Evolutionary conservation across 2,329 filamentous ascomycete species (phyloP).

Genomic region (Epichloe scottii): DNA sequence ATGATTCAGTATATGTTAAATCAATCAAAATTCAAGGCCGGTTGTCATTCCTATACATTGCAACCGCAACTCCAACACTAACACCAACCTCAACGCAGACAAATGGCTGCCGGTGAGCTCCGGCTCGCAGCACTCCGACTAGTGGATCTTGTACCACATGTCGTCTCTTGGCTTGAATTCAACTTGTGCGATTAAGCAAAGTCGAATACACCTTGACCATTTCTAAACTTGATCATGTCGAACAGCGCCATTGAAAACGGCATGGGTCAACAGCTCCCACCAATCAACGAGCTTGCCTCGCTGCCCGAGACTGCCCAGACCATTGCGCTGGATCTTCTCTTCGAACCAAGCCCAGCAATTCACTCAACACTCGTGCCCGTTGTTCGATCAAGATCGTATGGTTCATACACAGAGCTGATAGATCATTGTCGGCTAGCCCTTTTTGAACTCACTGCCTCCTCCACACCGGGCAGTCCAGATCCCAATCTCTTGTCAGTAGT

Average conservation of each 20-base stretch:
- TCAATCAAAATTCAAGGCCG: too few species aligned
- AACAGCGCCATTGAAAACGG: not conserved
- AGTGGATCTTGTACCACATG: not conserved
- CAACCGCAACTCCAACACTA: not conserved
- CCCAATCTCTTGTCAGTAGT: constrained; percentile 57
- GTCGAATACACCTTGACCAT: not conserved
- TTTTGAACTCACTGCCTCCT: constrained; percentile 41
- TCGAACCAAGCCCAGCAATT: constrained; percentile 68
- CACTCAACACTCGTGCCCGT: constrained; percentile 59
- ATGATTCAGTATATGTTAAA: too few species aligned
- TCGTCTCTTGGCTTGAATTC: not conserved
- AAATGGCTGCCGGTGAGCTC: not conserved
- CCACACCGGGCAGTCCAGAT: constrained; percentile 30
- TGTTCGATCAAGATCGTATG: constrained; percentile 43
- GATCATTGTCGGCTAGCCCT: constrained; percentile 52
- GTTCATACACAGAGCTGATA: constrained; percentile 59
- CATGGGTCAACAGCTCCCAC: constrained; percentile 34
- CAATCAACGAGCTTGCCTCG: constrained; percentile 40
- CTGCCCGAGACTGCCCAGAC: constrained; percentile 43
- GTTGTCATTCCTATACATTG: not conserved
- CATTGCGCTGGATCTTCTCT: constrained; percentile 60
- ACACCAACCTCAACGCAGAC: not conserved
- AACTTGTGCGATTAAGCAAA: not conserved
- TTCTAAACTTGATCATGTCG: not conserved
- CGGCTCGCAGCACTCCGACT: not conserved